Evolutionary conservation across 2,329 filamentous ascomycete genomes (phyloP), one percentile per base, ranked within the genome.

Genomic region (Aspergillus calidoustus): DNA sequence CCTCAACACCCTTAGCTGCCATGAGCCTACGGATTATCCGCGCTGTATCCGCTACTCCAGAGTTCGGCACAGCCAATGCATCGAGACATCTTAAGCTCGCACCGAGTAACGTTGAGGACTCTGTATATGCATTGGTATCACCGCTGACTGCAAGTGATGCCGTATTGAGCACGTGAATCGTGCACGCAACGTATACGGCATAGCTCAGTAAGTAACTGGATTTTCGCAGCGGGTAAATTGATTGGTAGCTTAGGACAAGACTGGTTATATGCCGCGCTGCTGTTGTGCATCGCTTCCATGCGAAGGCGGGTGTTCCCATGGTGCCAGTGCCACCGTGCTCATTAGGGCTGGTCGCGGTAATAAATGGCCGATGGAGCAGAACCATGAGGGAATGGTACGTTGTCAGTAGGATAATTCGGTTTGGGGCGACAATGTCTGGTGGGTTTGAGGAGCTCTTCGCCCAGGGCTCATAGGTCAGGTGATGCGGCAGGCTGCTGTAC

Each of bases 321-420:
- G 56, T 76, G 72, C 9, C 72, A 72, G 49, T 72, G 34, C 17
- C 4, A 15, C 13, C 34, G 9, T 38, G 34, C 11, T 41, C 11
- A 15, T 13, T 11, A 6, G 50, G 30, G 13, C 9, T 41, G 9
- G 17, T 9, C 4, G 31, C 67, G 4, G 66, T 74, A 0, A 81
- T 72, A 64, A 82, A 82, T 1, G 81, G 79, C 1, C 80, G 77
- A 59, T 82, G 79, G 9, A 82, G 73, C 0, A 83, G 71, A 50
- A 82, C 82, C 9, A 76, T 73, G 13, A 82, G 72, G 4, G 79
- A 76, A 61, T 81, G 71, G 63, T 80, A 82, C 67, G 75, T 70
- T 19, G 68, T 69, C 17, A 77, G 57, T 22, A 72, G 69, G 57
- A 77, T 71, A n/a, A 73, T 61, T 2, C 19, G 50, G 60, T 76